Evolutionary conservation across 2,329 filamentous ascomycete genomes (phyloP).

Genomic region (Cercospora zeina): DNA sequence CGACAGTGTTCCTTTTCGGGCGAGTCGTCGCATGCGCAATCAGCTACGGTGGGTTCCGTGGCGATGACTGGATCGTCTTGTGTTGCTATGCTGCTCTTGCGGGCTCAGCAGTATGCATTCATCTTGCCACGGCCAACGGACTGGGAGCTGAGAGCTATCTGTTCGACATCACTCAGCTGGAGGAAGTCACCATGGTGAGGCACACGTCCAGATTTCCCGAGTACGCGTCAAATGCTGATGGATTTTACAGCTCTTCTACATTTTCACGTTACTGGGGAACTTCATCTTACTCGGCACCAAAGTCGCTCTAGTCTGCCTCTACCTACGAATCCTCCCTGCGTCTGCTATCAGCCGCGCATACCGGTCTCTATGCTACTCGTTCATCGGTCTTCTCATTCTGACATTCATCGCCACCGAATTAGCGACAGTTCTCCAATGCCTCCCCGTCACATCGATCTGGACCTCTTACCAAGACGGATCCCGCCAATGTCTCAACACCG

Average conservation of each 20-base stretch:
- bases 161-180: conserved; percentile 12
- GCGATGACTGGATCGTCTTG: conserved; percentile 15
- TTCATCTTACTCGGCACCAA: conserved; percentile 19
- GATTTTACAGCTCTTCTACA: conserved; percentile 8
- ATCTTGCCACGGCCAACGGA: conserved; percentile 12
- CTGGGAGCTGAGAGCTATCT: conserved; percentile 19
- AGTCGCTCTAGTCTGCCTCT: conserved; percentile 14
- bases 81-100: conserved; percentile 15
- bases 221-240: not conserved
- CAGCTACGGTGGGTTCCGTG: not conserved
- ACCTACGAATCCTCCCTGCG: conserved; percentile 16
- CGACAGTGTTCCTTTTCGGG: conserved; percentile 14
- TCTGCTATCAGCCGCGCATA: conserved; percentile 2
- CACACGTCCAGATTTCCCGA: not conserved
- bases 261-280: conserved; percentile 12
- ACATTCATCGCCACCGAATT: conserved; percentile 17
- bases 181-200: conserved; percentile 14
- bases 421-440: conserved; percentile 18
- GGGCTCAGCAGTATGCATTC: conserved; percentile 9
- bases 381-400: conserved; percentile 10
- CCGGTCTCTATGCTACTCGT: conserved; percentile 4
- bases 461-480: not conserved
- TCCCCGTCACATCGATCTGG: conserved; percentile 1
- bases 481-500: conserved; percentile 11
- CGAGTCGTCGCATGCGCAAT: conserved; percentile 1